A percentile compares a stretch with the other conserved stretches of the same genome.
Conservation (phyloP, 331 rosid genomes). For the Rhamnella rubrinervis region DNA sequence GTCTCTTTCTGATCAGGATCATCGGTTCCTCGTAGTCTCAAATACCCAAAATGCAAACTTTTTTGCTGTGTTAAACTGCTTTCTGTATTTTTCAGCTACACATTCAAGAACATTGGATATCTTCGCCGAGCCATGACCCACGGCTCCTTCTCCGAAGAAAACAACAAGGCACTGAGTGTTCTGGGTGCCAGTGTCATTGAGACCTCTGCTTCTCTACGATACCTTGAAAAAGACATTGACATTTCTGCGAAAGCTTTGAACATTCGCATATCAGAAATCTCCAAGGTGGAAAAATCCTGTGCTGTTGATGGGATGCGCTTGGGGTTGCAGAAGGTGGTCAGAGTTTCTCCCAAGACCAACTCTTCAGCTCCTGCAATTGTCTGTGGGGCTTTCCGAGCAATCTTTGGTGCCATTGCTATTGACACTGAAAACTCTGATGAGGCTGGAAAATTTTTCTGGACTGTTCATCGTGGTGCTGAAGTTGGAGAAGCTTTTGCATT, state of each 20-base stretch:
- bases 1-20: background rate
- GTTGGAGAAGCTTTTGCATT: conserved; percentile 25
- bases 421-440: conserved; percentile 42
- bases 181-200: conserved; percentile 53
- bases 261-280: conserved; percentile 33
- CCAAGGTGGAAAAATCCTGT: conserved; percentile 58
- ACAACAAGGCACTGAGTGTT: conserved; percentile 63
- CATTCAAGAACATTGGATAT: conserved; percentile 38
- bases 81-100: conserved; percentile 33
- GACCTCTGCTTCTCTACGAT: conserved; percentile 34
- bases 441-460: conserved; percentile 60
- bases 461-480: conserved; percentile 39
- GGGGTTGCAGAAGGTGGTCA: conserved; percentile 60
- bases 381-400: conserved; percentile 73
- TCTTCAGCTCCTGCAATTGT: conserved; percentile 54
- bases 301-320: conserved; percentile 44
- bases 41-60: no score
- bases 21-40: no score
- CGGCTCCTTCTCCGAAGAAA: conserved; percentile 76
- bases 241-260: conserved; percentile 51
- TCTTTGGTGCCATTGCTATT: conserved; percentile 69
- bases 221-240: conserved; percentile 48
- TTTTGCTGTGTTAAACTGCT: background rate
- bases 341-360: conserved; percentile 64
- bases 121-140: conserved; percentile 86